A percentile compares a stretch with the other conserved stretches of the same genome.
phyloP scores from a whole-genome alignment of 495 filamentous ascomycete genomes.

The Saxophila tyrrhenica region DNA sequence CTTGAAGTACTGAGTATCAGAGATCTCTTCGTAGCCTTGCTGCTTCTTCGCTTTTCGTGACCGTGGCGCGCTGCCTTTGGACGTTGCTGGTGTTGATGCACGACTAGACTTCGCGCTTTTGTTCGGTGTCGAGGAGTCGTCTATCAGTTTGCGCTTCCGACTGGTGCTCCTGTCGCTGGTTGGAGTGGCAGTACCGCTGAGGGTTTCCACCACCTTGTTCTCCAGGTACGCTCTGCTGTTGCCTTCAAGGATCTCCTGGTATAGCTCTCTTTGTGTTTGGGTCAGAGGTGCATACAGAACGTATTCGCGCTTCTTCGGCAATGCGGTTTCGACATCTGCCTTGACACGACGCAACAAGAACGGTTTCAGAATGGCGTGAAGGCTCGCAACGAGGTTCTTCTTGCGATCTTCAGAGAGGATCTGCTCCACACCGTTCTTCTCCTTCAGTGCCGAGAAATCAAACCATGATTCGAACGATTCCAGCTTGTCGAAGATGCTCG shows the following conservation, averaged over 20 bases:
- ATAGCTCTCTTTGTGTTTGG: slow-evolving; percentile 76
- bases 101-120: slow-evolving; percentile 68
- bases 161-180: slow-evolving; percentile 30
- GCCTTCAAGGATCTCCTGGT: slow-evolving; percentile 71
- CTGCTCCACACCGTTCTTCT: slow-evolving; percentile 55
- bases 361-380: slow-evolving; percentile 87
- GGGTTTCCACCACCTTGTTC: slow-evolving; percentile 64
- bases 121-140: slow-evolving; percentile 32
- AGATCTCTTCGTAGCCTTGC: slow-evolving; percentile 61
- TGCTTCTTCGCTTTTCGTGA: slow-evolving; percentile 40
- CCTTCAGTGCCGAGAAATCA: slow-evolving; percentile 81
- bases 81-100: slow-evolving; percentile 53
- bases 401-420: slow-evolving; percentile 69
- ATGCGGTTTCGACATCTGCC: slow-evolving; percentile 73
- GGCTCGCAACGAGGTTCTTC: slow-evolving; percentile 70
- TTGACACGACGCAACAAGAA: slow-evolving; percentile 83
- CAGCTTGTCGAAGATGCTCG: slow-evolving; percentile 81
- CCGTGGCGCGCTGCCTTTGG: slow-evolving; percentile 32
- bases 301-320: slow-evolving; percentile 96
- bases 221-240: slow-evolving; percentile 73
- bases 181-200: slow-evolving; percentile 21
- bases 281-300: slow-evolving; percentile 87
- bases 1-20: slow-evolving; percentile 57
- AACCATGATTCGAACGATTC: slow-evolving; percentile 91
- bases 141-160: slow-evolving; percentile 42